A percentile compares a stretch with the other conserved stretches of the same genome.
phyloP scores from a whole-genome alignment of 2,329 filamentous ascomycete genomes.

The Cryphonectria parasitica region DNA sequence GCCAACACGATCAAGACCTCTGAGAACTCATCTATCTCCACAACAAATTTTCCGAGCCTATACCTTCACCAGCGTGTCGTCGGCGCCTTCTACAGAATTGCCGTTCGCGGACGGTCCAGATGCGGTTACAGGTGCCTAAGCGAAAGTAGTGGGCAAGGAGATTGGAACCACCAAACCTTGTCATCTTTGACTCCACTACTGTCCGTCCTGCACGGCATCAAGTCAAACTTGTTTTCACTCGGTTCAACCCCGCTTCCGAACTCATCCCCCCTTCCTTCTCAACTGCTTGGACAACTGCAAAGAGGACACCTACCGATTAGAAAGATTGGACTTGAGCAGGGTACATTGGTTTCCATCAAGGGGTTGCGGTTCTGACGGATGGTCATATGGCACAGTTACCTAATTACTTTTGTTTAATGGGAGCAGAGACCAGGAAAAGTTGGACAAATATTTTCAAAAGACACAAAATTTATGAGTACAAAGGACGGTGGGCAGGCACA shows the following conservation, averaged over 20 bases:
- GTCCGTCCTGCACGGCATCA: not conserved
- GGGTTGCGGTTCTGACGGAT: no score
- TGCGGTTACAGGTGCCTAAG: not conserved
- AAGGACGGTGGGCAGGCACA: not conserved
- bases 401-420: not conserved
- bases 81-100: not conserved
- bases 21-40: not conserved
- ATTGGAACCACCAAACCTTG: not conserved
- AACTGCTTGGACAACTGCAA: not conserved
- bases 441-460: no score
- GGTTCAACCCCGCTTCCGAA: not conserved
- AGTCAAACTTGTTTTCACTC: not conserved
- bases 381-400: not conserved
- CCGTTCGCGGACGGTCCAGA: not conserved
- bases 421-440: not conserved
- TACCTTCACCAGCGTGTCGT: not conserved
- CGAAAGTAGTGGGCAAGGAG: not conserved
- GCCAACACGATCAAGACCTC: no score
- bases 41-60: not conserved
- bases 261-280: not conserved
- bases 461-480: not conserved
- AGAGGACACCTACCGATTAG: not conserved
- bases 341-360: no score
- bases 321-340: not conserved
- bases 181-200: not conserved